These are phyloP conservation scores for Tuber microsphaerosporum DNA, from an alignment of 495 filamentous ascomycete genomes.

Conservation along the genomic window DNA sequence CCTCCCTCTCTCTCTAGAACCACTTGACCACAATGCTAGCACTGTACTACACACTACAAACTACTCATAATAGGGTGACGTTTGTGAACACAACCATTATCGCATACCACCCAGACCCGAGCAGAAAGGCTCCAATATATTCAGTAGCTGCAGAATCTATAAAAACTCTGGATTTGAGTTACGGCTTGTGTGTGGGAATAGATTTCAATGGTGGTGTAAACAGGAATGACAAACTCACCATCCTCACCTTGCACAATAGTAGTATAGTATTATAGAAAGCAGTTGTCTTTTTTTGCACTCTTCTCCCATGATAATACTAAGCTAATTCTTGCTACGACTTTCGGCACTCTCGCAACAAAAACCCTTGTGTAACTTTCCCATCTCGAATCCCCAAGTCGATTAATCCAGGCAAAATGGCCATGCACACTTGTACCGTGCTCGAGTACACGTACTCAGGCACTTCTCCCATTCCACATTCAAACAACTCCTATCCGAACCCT, in stretches of 20 bases:
- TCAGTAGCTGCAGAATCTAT: no score
- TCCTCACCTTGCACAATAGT: no score
- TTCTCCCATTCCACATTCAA: neutral
- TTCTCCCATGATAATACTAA: neutral
- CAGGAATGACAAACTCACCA: neutral
- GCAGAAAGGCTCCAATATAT: no score
- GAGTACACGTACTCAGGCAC: neutral
- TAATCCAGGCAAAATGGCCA: neutral
- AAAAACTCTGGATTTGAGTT: no score
- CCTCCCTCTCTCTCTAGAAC: neutral
- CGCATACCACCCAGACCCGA: no score
- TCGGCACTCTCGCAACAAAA: neutral
- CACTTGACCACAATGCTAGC: no score
- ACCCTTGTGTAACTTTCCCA: conserved; percentile 20
- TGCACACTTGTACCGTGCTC: neutral
- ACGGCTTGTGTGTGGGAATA: no score
- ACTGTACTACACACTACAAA: neutral
- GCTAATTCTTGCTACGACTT: neutral
- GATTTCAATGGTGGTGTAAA: neutral
- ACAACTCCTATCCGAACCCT: neutral
- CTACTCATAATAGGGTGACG: no score
- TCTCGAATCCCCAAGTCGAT: neutral
- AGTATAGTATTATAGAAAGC: no score
- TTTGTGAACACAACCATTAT: no score
- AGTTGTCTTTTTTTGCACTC: neutral